Evolutionary conservation across 2,329 filamentous ascomycete species (phyloP), one percentile per base, ranked within the genome.

Genomic region (Fusarium transvaalense): DNA sequence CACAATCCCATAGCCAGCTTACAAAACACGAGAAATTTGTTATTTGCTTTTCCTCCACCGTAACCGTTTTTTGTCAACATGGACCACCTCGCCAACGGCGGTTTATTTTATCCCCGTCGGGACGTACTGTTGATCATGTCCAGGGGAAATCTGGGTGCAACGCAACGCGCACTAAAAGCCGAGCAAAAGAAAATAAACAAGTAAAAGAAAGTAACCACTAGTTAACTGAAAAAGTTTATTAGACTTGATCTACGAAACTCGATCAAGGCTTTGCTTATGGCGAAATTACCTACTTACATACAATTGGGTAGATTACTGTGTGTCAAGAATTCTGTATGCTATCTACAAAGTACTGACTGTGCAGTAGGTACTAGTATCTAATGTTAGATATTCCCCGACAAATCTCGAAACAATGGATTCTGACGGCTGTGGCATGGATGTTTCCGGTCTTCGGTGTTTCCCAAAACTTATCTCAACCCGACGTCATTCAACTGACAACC

Each of bases 171-270:
- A 55, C 37, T 45, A 56, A 35, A 35, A 66, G 48, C 31, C 10
- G 27, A 21, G 29, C 15, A 35, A 29, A 46, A 34, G 23, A 54
- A 48, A 65, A 31, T 32, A 52, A 37, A 50, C 10, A 27, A 50
- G 8, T 14, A 50, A 38, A 39, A 5, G 13, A 17, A 27, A 21
- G n/a, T 21, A 29, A 50, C 23, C 23, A 25, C 23, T 25, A 25
- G 6, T 6, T 35, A 35, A n/a, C n/a, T n/a, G n/a, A n/a, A 35
- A 21, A 10, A 17, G 12, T 56, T 65, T 45, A 41, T 46, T n/a
- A n/a, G n/a, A n/a, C 42, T 56, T 59, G 57, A 69, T 67, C 66
- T 53, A 42, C 66, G 34, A 47, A 53, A 37, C 42, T 54, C 53
- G 66, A 70, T 69, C 62, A 45, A 13, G 35, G 27, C 14, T 35